Evolutionary conservation across 306 rosid species (phyloP).

Genomic region (Citrullus mucosospermus): DNA sequence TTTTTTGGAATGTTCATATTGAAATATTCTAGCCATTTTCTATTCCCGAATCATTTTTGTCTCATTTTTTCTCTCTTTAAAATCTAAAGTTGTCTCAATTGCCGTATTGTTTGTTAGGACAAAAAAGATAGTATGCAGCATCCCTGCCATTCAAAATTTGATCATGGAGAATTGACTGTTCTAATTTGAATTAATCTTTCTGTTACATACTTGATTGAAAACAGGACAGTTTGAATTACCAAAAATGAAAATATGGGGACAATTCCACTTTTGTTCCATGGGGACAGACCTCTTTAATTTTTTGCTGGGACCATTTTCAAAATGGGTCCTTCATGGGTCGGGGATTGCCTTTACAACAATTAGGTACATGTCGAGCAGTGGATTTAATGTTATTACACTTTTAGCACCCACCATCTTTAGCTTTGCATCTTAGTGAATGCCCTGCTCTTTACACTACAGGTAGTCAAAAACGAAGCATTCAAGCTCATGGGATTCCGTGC

Average conservation of each 20-base stretch:
- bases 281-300: constrained; percentile 1
- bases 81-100: not conserved
- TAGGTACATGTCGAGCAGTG: not conserved
- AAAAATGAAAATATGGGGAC: not conserved
- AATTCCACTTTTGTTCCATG: not conserved
- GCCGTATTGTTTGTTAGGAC: not conserved
- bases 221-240: not conserved
- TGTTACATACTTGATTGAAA: not conserved
- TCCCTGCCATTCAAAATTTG: not conserved
- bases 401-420: constrained; percentile 29
- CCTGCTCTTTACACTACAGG: constrained; percentile 41
- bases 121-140: not conserved
- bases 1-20: not conserved
- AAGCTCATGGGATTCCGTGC: constrained; percentile 30
- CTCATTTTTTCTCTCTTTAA: not conserved
- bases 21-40: not conserved
- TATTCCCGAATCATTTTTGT: not conserved
- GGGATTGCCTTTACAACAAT: constrained; percentile 4
- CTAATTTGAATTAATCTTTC: not conserved
- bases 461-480: constrained; percentile 43
- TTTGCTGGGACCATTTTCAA: constrained; percentile 1
- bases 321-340: constrained; percentile 4
- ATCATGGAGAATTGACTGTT: not conserved
- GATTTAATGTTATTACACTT: not conserved
- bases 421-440: constrained; percentile 63